These are phyloP conservation scores for Neobulgaria alba DNA, from an alignment of 2,329 filamentous ascomycete species.

Conservation along the genomic window DNA sequence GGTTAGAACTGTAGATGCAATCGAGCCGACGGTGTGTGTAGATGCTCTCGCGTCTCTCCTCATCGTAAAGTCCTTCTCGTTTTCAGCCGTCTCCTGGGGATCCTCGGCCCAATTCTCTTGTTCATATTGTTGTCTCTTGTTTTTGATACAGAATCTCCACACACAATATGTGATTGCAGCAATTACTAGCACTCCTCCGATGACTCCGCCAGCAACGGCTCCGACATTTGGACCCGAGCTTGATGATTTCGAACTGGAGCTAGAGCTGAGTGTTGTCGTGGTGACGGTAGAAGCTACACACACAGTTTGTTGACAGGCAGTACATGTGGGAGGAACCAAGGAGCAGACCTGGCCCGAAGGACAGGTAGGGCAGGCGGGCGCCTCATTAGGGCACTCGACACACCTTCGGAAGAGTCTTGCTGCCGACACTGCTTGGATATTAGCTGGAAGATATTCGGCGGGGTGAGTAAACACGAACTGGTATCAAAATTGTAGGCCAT, in stretches of 20 bases:
- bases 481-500: no score
- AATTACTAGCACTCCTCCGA: slow-evolving; percentile 73
- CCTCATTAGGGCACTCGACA: slow-evolving; percentile 41
- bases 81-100: slow-evolving; percentile 41
- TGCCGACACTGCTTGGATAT: slow-evolving; percentile 20
- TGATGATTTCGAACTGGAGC: slow-evolving; percentile 26
- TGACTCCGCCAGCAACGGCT: slow-evolving; percentile 83
- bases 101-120: slow-evolving; percentile 47
- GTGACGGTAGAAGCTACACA: slow-evolving; percentile 38
- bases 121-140: slow-evolving; percentile 59
- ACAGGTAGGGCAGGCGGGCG: slow-evolving; percentile 54
- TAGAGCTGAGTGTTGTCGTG: slow-evolving; percentile 16
- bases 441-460: no score
- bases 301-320: slow-evolving; percentile 46
- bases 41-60: slow-evolving; percentile 60
- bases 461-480: slow-evolving; percentile 8
- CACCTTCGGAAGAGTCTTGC: slow-evolving; percentile 47
- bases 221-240: slow-evolving; percentile 58
- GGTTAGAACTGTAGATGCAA: slow-evolving; percentile 91
- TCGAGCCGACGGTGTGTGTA: slow-evolving; percentile 78
- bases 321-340: slow-evolving; percentile 49
- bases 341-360: slow-evolving; percentile 46
- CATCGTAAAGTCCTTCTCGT: slow-evolving; percentile 45
- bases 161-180: slow-evolving; percentile 70
- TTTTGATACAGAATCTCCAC: slow-evolving; percentile 83